Percentiles rank a stretch among this genome's conserved stretches.
phyloP scores from a whole-genome alignment of 2,329 filamentous ascomycete genomes.

The Albifimbria verrucaria region DNA sequence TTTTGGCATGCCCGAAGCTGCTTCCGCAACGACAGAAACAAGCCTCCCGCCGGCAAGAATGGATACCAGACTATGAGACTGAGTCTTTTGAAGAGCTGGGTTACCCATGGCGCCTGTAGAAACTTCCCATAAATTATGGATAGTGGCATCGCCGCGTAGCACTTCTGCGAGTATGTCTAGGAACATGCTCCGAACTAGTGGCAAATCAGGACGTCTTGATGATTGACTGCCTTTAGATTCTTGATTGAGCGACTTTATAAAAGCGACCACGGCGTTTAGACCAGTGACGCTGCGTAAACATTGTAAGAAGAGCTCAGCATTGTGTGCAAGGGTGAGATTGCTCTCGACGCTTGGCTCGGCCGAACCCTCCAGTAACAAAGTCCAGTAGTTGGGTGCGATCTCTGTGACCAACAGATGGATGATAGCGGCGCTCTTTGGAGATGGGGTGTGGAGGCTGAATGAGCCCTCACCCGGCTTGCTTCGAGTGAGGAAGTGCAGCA shows the following conservation, averaged over 20 bases:
- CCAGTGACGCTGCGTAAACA: constrained; percentile 74
- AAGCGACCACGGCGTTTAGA: constrained; percentile 71
- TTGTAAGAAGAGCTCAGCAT: constrained; percentile 50
- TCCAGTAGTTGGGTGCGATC: constrained; percentile 82
- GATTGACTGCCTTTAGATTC: constrained; percentile 32
- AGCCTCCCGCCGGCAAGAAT: constrained; percentile 48
- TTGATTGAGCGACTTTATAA: constrained; percentile 60
- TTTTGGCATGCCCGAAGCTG: constrained; percentile 44
- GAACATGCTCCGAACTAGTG: constrained; percentile 40
- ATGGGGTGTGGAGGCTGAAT: constrained; percentile 40
- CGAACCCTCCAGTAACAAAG: constrained; percentile 49
- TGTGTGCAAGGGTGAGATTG: constrained; percentile 21
- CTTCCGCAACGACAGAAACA: constrained; percentile 51
- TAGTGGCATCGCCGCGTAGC: constrained; percentile 33
- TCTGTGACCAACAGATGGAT: constrained; percentile 70
- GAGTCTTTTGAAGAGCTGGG: constrained; percentile 23
- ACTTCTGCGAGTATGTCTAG: constrained; percentile 42
- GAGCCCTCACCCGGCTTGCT: constrained; percentile 9
- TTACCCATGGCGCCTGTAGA: constrained; percentile 21
- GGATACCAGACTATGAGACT: constrained; percentile 35
- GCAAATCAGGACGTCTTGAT: constrained; percentile 36
- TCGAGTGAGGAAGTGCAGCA: constrained; percentile 49
- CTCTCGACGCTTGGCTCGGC: constrained; percentile 9
- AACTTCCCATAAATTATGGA: constrained; percentile 35
- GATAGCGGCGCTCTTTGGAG: constrained; percentile 69